These are phyloP conservation scores for Thalassiosira livingstoniorum DNA, from an alignment of 352 stramenopile genomes.

Conservation along the genomic window DNA sequence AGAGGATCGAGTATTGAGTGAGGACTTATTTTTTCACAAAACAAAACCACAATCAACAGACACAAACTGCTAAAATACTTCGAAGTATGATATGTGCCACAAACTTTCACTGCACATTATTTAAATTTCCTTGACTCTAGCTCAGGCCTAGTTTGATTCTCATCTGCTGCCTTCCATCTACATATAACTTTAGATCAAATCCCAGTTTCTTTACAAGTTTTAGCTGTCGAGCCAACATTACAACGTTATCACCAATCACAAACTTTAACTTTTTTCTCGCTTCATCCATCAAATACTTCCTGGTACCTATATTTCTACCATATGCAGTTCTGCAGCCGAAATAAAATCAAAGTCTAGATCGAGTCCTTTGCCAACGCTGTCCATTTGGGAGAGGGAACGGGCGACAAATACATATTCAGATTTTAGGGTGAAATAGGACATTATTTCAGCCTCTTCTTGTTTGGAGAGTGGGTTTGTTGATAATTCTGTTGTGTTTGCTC, in stretches of 20 bases:
- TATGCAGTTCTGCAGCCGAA: conserved; percentile 72
- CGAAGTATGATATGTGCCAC: no score
- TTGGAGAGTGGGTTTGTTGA: conserved; percentile 17
- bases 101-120: no score
- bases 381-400: conserved; percentile 81
- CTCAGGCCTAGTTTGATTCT: no score
- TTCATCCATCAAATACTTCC: conserved; percentile 83
- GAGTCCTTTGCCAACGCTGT: conserved; percentile 82
- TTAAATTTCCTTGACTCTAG: no score
- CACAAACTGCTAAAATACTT: no score
- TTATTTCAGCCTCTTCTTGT: conserved; percentile 74
- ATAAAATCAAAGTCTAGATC: conserved; percentile 87
- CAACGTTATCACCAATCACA: conserved; percentile 52
- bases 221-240: conserved; percentile 57
- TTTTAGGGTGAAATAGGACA: conserved; percentile 82
- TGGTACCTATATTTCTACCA: conserved; percentile 82
- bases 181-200: conserved; percentile 38
- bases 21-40: no score
- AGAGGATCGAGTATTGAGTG: no score
- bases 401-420: conserved; percentile 86
- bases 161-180: no score
- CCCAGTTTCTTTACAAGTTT: conserved; percentile 56
- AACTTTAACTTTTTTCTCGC: conserved; percentile 64
- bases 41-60: no score
- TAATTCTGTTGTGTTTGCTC: conserved; percentile 19